Evolutionary conservation across 352 stramenopile species (phyloP).

Genomic region (Peronospora destructor): DNA sequence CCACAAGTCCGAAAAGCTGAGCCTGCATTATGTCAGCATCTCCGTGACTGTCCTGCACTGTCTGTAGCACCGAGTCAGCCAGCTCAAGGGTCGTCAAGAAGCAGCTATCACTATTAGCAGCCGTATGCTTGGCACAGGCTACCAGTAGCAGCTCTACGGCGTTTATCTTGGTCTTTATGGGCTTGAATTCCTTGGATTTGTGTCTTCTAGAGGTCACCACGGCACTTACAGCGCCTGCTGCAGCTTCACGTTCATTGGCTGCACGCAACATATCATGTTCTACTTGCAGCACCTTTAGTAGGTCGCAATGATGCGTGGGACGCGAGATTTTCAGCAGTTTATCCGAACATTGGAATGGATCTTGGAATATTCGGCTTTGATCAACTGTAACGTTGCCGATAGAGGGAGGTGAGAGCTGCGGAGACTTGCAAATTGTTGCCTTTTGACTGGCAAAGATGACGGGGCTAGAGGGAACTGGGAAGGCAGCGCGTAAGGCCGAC

Average conservation of each 20-base stretch:
- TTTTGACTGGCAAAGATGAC: background rate
- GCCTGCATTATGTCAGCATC: constrained; percentile 58
- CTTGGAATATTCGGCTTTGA: constrained; percentile 23
- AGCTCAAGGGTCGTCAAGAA: constrained; percentile 63
- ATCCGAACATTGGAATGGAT: constrained; percentile 30
- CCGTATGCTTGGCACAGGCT: background rate
- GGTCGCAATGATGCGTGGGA: constrained; percentile 22
- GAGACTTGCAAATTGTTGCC: constrained; percentile 6
- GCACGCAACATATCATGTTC: constrained; percentile 46
- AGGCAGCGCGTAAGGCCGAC: constrained; percentile 22
- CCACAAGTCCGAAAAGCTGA: constrained; percentile 77
- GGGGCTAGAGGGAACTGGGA: constrained; percentile 10
- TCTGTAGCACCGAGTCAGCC: constrained; percentile 63
- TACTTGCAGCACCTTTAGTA: constrained; percentile 50
- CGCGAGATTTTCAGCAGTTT: constrained; percentile 29
- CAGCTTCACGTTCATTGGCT: constrained; percentile 48
- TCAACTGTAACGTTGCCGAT: background rate
- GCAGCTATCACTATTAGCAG: constrained; percentile 24
- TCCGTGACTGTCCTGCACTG: constrained; percentile 37
- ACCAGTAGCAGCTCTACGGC: constrained; percentile 28
- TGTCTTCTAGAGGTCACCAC: constrained; percentile 42
- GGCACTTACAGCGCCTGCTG: constrained; percentile 34
- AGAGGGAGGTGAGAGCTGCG: background rate
- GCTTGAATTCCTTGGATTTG: constrained; percentile 15
- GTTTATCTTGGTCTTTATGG: constrained; percentile 22